A percentile compares a stretch with the other conserved stretches of the same genome.
Evolutionary conservation across 1,284 basidiomycete genomes (phyloP).

Genomic region (Hemileia vastatrix): DNA sequence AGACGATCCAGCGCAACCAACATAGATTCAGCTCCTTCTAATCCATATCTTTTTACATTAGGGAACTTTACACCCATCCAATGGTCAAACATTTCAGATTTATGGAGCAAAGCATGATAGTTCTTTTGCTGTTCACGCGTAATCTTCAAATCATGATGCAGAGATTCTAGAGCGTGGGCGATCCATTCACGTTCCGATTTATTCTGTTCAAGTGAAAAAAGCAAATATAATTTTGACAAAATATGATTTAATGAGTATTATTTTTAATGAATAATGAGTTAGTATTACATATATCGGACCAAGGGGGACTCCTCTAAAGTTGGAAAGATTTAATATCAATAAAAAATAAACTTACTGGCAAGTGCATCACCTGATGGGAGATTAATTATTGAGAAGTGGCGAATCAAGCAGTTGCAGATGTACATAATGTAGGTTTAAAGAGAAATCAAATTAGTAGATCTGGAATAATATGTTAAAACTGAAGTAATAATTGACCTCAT

Average conservation of each 20-base stretch:
- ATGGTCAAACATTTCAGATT: slow-evolving; percentile 69
- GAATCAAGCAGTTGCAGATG: no score
- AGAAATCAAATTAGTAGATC: no score
- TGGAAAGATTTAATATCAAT: not conserved
- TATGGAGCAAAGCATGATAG: slow-evolving; percentile 60
- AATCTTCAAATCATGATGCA: slow-evolving; percentile 2
- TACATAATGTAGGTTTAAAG: no score
- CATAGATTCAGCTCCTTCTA: slow-evolving; percentile 86
- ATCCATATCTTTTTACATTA: slow-evolving; percentile 68
- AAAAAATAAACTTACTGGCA: not conserved
- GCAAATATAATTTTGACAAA: no score
- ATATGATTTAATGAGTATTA: no score
- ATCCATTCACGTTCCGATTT: slow-evolving; percentile 16
- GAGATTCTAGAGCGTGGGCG: slow-evolving; percentile 2
- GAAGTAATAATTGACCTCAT: no score
- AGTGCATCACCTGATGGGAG: no score
- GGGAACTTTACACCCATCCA: slow-evolving; percentile 73
- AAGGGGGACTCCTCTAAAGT: no score
- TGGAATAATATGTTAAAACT: no score
- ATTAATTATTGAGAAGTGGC: no score
- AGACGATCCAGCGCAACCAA: slow-evolving; percentile 67
- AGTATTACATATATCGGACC: no score
- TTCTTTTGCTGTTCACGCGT: slow-evolving; percentile 48
- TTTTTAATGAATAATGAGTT: no score
- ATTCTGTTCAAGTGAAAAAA: slow-evolving; percentile 1